Base-by-base conservation (phyloP, 2,329 filamentous ascomycete genomes). In the Nothophaeocryptopus gaeumannii region DNA sequence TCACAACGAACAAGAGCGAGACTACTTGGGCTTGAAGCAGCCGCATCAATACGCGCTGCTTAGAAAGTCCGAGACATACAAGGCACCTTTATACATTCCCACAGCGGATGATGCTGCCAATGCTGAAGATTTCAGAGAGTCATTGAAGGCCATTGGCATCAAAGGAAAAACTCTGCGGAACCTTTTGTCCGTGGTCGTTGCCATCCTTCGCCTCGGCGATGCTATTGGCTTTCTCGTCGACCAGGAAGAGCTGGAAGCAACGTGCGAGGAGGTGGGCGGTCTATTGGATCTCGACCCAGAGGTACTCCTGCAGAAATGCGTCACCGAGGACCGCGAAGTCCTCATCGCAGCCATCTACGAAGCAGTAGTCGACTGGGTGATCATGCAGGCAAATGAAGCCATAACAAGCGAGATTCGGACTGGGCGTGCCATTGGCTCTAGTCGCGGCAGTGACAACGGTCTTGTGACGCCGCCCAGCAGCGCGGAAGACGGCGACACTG, bases 351-450 rank as follows among this genome's bases (percentile, higher is more conserved):
- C 89, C 2, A 77, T 97, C 12, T 99, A 99, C 64, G 93, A 99
- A 71, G 85, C 91, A 10, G 76, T 97, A 20, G 90, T 99, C 0
- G 93, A 97, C 66, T 97, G 90, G 88, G 87, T 99, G 11, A 86
- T 99, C 53, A 74, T 78, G 49, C 93, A 91, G 66, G 92, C 91
- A 49, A 99, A 99, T 61, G 81, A 85, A 31, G 81, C 91, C 9
- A 96, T 99, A 63, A 78, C 83, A 1, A 77, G 77, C 3, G 89
- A 96, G 59, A 82, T 97, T 67, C 75, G 79, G 14, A 79, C 78
- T 16, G 81, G 83, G 48, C 78, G 78, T 43, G 81, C 85, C 33
- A 81, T 82, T 0, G 83, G 84, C 39, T 84, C 85, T 40, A 87
- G 84, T 0, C 78, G 79, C 15, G 85, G 85, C 46, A 88, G 77